A percentile compares a stretch with the other conserved stretches of the same genome.
Conservation (phyloP, 345 rosid species). For the Noccaea bulbosa region DNA sequence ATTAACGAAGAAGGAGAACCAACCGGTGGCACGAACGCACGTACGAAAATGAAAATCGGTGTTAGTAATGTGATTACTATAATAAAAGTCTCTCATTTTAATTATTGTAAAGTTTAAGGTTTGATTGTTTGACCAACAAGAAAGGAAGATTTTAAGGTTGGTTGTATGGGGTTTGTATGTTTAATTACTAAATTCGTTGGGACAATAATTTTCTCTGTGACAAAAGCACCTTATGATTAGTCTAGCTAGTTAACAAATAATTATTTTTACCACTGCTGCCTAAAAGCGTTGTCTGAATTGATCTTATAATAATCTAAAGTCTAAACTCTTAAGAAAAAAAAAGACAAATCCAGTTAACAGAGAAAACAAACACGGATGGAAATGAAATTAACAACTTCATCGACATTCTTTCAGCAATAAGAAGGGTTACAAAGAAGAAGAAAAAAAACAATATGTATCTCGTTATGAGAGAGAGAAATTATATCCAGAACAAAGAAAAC, state of each 20-base stretch:
- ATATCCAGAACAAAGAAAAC: background rate
- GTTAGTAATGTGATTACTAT: background rate
- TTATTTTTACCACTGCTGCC: no score
- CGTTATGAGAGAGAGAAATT: background rate
- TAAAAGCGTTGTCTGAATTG: background rate
- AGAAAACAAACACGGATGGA: background rate
- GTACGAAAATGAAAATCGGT: background rate
- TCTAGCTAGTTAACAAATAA: background rate
- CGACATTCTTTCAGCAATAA: no score
- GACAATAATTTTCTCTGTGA: background rate
- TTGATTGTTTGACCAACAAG: background rate
- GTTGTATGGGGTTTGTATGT: background rate
- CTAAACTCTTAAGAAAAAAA: background rate
- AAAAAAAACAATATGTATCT: background rate
- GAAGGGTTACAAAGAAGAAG: no score
- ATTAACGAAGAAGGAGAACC: conserved; percentile 4
- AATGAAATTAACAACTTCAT: background rate
- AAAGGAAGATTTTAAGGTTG: no score
- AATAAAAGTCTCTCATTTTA: conserved; percentile 1
- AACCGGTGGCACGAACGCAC: background rate
- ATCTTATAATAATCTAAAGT: background rate
- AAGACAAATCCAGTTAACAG: background rate
- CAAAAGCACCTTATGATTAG: conserved; percentile 1
- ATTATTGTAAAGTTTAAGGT: background rate
- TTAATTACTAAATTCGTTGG: background rate